Conservation (phyloP, 768 basidiomycete genomes). For the Hirschioporus abietinus region DNA sequence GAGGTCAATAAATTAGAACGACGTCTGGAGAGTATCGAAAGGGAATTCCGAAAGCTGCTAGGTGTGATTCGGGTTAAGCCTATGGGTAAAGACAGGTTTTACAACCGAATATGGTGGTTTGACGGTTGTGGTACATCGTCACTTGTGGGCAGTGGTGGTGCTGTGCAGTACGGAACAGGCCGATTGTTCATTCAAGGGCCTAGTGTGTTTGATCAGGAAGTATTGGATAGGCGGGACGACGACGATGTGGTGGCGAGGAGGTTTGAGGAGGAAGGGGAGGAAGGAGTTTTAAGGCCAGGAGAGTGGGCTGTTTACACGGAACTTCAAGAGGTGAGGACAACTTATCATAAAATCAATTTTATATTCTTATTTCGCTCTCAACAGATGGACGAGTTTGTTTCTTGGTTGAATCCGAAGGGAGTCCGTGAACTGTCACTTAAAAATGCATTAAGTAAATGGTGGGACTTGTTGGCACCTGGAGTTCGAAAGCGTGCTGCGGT, state of each 20-base stretch:
- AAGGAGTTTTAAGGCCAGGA: constrained; percentile 61
- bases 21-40: constrained; percentile 80
- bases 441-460: constrained; percentile 75
- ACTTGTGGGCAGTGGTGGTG: constrained; percentile 71
- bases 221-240: constrained; percentile 58
- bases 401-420: constrained; percentile 92
- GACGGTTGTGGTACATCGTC: constrained; percentile 90
- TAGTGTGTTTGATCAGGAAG: constrained; percentile 70
- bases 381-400: constrained; percentile 76
- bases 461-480: constrained; percentile 75
- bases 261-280: constrained; percentile 74
- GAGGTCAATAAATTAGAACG: constrained; percentile 81
- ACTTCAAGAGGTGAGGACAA: constrained; percentile 69
- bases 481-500: constrained; percentile 72
- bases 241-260: constrained; percentile 51
- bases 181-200: constrained; percentile 92
- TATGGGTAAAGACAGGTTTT: constrained; percentile 87
- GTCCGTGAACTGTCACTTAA: constrained; percentile 81
- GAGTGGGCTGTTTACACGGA: constrained; percentile 94
- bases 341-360: background rate
- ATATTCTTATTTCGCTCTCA: constrained; percentile 5
- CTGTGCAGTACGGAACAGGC: constrained; percentile 82
- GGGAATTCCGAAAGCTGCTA: constrained; percentile 87
- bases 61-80: constrained; percentile 85
- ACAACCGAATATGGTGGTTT: constrained; percentile 97